Evolutionary conservation across 2,329 filamentous ascomycete species (phyloP), one percentile per base, ranked within the genome.

Genomic region (Colletotrichum costaricense): DNA sequence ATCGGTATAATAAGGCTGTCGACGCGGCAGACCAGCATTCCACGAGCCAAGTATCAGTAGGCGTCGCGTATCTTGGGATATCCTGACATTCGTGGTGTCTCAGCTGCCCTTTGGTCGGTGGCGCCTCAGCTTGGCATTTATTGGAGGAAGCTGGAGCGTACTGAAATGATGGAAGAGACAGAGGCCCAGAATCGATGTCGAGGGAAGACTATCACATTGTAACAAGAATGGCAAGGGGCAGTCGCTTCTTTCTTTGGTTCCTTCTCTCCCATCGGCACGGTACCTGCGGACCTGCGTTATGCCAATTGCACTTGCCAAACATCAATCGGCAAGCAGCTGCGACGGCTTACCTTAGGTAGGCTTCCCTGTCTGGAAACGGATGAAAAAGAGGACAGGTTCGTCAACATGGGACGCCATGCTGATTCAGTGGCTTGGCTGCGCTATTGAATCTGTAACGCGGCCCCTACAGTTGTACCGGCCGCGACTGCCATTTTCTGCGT

Each of bases 1-100:
- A 26, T 7, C 26, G 42, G 14, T 69, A 38, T 72, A 69, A 69
- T 69, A 72, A 64, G n/a, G 16, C 42, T 26, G 57, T 57, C 35
- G 33, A 69, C 38, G 65, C 30, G 58, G 59, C 19, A 35, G 22
- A 12, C 24, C 22, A 63, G 58, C 58, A 64, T 69, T 69, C 58
- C 58, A 54, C 52, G 26, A 54, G 30, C 35, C 59, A 56, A 73
- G 46, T 65, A 64, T 65, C 59, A 65, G 70, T 55, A 65, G n/a
- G n/a, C 38, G 69, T 55, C 38, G 38, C 52, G 65, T 28, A 54
- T 46, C 54, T 70, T 60, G 60, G 46, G 26, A 69, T 60, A 64
- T 65, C 59, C 67, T 56, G 55, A 57, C 55, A 56, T 73, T 65
- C 46, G 19, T 60, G 22, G 56, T 60, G 70, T 70, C 66, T 73